phyloP scores from a whole-genome alignment of 1,284 basidiomycete genomes.

The Anthracocystis setariae region DNA sequence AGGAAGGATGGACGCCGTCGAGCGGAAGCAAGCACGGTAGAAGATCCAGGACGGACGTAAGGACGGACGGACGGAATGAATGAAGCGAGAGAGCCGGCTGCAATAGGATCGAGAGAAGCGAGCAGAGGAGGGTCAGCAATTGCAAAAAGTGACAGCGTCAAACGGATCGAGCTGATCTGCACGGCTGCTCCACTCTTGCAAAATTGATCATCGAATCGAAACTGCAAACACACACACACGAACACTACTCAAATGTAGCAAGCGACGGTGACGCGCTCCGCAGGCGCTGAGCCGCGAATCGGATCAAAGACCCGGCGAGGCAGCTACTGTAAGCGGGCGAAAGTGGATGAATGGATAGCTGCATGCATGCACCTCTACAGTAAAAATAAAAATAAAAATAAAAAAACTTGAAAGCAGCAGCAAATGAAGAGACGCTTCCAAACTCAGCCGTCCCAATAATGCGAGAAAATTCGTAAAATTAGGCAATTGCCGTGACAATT shows the following conservation, averaged over 20 bases:
- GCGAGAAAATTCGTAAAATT: background rate
- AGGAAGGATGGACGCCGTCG: background rate
- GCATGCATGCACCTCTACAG: too few species aligned
- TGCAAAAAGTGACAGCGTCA: conserved; percentile 15
- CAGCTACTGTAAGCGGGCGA: too few species aligned
- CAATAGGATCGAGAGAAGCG: background rate
- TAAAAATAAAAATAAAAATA: too few species aligned
- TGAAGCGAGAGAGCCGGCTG: background rate
- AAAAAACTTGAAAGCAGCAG: too few species aligned
- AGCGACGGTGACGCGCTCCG: too few species aligned
- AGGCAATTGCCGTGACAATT: background rate
- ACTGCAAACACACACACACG: too few species aligned
- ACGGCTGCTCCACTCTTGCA: conserved; percentile 6
- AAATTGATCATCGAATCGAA: background rate
- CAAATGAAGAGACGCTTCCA: background rate
- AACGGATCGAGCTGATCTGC: conserved; percentile 38
- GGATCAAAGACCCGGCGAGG: too few species aligned
- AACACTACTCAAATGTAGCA: too few species aligned
- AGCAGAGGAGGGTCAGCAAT: conserved; percentile 3
- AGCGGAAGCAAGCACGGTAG: background rate
- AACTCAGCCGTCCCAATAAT: background rate
- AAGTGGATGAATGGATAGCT: too few species aligned
- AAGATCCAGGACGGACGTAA: background rate
- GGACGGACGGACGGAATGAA: too few species aligned
- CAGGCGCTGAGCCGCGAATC: too few species aligned